Percentiles rank a stretch among this genome's conserved stretches.
Evolutionary conservation across 2,329 filamentous ascomycete genomes (phyloP).

Genomic region (Elsinoe ampelina): DNA sequence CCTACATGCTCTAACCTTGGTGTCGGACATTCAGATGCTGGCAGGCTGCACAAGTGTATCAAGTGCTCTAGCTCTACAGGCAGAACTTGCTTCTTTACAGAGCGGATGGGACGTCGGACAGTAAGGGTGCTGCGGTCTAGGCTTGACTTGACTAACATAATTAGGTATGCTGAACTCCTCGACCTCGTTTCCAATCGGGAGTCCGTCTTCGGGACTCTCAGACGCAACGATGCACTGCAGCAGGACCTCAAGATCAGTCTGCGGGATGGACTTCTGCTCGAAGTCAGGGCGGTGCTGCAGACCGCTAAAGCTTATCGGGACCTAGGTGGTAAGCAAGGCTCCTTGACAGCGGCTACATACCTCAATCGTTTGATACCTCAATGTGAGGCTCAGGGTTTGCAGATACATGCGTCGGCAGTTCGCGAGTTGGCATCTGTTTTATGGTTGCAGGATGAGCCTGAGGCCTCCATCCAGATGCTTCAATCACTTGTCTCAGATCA

Average conservation of each 20-base stretch:
- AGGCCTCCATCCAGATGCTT: constrained; percentile 80
- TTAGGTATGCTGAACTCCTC: not conserved
- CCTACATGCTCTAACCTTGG: constrained; percentile 56
- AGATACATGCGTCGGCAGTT: constrained; percentile 65
- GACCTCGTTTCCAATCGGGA: not conserved
- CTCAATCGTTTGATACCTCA: constrained; percentile 67
- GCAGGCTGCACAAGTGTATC: constrained; percentile 46
- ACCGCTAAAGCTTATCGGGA: constrained; percentile 67
- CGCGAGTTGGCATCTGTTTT: constrained; percentile 81
- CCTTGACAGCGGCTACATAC: constrained; percentile 72
- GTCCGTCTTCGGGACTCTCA: constrained; percentile 25
- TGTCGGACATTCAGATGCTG: constrained; percentile 76
- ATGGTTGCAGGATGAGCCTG: constrained; percentile 89
- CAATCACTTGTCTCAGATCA: constrained; percentile 58
- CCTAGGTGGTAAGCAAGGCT: constrained; percentile 77
- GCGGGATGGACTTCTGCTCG: constrained; percentile 57
- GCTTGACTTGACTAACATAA: not conserved
- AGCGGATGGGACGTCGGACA: constrained; percentile 72
- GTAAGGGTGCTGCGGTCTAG: constrained; percentile 39
- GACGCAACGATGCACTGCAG: constrained; percentile 67
- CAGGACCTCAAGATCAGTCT: constrained; percentile 51
- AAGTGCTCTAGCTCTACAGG: constrained; percentile 47
- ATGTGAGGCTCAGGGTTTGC: constrained; percentile 61
- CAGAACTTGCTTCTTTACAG: constrained; percentile 54
- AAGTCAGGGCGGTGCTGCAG: constrained; percentile 67